Conservation (phyloP, 2,329 filamentous ascomycete species). For the Coniochaeta pulveracea region DNA sequence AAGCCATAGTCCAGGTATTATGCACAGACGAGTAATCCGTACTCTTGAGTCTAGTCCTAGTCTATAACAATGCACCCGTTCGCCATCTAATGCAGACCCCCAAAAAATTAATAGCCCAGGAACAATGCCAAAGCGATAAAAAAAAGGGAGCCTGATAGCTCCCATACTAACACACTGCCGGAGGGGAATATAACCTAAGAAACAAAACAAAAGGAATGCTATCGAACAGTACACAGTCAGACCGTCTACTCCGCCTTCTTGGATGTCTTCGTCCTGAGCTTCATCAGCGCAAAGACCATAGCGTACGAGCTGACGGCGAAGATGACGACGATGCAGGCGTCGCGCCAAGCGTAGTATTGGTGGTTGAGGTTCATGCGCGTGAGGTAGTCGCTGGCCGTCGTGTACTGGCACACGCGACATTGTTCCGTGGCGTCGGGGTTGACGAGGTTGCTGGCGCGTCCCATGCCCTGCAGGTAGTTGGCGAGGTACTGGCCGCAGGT, state of each 20-base stretch:
- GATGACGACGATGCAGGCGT: constrained; percentile 47
- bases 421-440: constrained; percentile 45
- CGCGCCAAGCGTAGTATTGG: constrained; percentile 55
- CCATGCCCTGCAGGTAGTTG: constrained; percentile 36
- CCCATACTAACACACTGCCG: no score
- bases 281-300: constrained; percentile 33
- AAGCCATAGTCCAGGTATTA: no score
- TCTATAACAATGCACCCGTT: no score
- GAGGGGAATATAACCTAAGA: no score
- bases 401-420: constrained; percentile 53
- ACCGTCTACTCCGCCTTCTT: constrained; percentile 30
- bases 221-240: no score
- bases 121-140: no score
- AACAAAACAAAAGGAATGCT: no score
- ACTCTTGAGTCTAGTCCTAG: no score
- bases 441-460: constrained; percentile 35
- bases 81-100: no score
- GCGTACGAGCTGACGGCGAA: constrained; percentile 44
- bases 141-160: no score
- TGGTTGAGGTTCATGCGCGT: constrained; percentile 44
- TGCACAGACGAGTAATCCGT: no score
- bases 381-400: constrained; percentile 47
- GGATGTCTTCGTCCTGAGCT: constrained; percentile 33
- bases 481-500: constrained; percentile 48
- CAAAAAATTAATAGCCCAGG: no score